These are phyloP conservation scores for Phytophthora lateralis DNA, from an alignment of 352 stramenopile genomes.

Conservation along the genomic window DNA sequence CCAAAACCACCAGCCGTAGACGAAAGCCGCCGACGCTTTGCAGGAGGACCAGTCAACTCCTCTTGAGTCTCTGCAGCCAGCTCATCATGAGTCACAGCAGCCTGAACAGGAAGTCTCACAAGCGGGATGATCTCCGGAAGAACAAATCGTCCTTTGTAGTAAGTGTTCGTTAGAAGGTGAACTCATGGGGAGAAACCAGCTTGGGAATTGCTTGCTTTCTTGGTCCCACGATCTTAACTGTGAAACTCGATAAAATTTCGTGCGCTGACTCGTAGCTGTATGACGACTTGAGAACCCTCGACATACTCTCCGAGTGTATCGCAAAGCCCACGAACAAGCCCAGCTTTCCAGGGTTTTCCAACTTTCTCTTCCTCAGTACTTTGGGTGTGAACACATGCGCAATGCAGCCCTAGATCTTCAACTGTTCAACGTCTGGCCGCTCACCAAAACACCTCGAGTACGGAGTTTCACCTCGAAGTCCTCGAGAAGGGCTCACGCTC, in stretches of 20 bases:
- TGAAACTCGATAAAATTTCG: too few relatives aligned
- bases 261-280: too few relatives aligned
- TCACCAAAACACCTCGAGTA: conserved; percentile 8
- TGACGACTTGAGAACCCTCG: too few relatives aligned
- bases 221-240: too few relatives aligned
- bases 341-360: conserved; percentile 17
- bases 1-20: not conserved
- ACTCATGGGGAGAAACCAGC: too few relatives aligned
- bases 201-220: too few relatives aligned
- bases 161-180: too few relatives aligned
- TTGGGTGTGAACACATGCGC: conserved; percentile 10
- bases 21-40: not conserved
- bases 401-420: conserved; percentile 7
- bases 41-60: conserved; percentile 1
- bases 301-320: too few relatives aligned
- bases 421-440: conserved; percentile 1
- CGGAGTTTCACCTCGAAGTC: conserved; percentile 3
- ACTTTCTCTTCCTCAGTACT: conserved; percentile 1
- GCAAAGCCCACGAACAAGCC: conserved; percentile 6
- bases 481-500: conserved; percentile 5
- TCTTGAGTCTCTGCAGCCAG: not conserved
- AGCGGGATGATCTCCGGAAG: too few relatives aligned
- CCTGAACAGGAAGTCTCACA: not conserved
- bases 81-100: not conserved
- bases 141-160: too few relatives aligned